Percentiles rank a stretch among this genome's conserved stretches.
These are phyloP conservation scores for Phanerochaete sordida DNA, from an alignment of 768 basidiomycete species.

Conservation along the genomic window DNA sequence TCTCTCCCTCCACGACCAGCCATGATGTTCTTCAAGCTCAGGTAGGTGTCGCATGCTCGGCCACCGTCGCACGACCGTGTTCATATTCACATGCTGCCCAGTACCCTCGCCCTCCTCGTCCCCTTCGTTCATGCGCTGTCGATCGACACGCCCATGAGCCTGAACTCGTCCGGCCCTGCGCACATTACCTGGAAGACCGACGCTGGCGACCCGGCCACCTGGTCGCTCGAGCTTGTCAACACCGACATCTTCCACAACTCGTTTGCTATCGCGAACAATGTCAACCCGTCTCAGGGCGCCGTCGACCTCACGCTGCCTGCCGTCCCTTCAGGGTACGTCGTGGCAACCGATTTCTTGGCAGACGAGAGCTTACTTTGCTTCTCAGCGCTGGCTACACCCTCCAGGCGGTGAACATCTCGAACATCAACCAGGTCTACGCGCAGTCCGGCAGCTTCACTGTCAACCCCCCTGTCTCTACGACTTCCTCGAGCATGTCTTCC, in stretches of 20 bases:
- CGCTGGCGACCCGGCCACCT: conserved; percentile 41
- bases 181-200: conserved; percentile 46
- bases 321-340: conserved; percentile 44
- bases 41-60: conserved; percentile 25
- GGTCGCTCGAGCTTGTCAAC: conserved; percentile 46
- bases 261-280: conserved; percentile 54
- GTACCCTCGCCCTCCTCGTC: conserved; percentile 43
- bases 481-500: conserved; percentile 15
- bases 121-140: conserved; percentile 43
- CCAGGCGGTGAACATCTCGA: conserved; percentile 39
- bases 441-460: conserved; percentile 41
- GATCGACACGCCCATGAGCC: conserved; percentile 32
- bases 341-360: not conserved
- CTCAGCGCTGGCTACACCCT: conserved; percentile 47
- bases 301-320: conserved; percentile 42
- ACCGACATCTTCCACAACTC: conserved; percentile 42
- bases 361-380: not conserved
- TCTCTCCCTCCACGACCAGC: conserved; percentile 18
- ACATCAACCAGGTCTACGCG: conserved; percentile 45
- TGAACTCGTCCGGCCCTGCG: conserved; percentile 28
- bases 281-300: conserved; percentile 32
- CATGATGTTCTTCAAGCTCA: conserved; percentile 50
- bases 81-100: conserved; percentile 5
- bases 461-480: conserved; percentile 14
- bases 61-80: no score